phyloP scores from a whole-genome alignment of 1,284 basidiomycete species.

The Paramarasmius palmivorus region DNA sequence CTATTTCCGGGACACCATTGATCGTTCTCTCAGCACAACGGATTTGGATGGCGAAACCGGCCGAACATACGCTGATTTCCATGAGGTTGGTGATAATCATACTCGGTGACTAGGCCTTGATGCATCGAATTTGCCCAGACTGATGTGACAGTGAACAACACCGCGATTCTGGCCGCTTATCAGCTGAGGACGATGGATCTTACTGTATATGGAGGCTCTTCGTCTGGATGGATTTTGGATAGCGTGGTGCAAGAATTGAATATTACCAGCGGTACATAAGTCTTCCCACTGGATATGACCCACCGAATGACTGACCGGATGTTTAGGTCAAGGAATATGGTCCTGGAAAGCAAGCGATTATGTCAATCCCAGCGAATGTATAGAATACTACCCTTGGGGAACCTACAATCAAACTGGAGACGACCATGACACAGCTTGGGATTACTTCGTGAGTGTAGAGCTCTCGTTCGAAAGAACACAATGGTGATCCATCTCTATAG shows the following conservation, averaged over 20 bases:
- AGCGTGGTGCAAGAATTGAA: constrained; percentile 11
- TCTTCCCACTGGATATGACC: neutral
- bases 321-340: constrained; percentile 2
- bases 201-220: constrained; percentile 1
- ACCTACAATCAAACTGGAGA: constrained; percentile 4
- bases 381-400: neutral
- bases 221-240: constrained; percentile 10
- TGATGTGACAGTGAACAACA: constrained; percentile 10
- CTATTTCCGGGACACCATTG: neutral
- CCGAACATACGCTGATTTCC: constrained; percentile 9
- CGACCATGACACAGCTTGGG: constrained; percentile 1
- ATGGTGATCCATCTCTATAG: neutral
- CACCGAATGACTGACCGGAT: neutral
- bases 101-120: neutral
- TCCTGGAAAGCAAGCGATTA: constrained; percentile 11
- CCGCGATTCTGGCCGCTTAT: constrained; percentile 10
- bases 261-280: constrained; percentile 7
- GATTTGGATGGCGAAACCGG: constrained; percentile 5
- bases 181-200: neutral
- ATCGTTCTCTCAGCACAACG: neutral
- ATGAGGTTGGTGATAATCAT: constrained; percentile 1
- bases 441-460: constrained; percentile 9
- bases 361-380: constrained; percentile 8
- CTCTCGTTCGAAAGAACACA: neutral
- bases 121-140: neutral